Evolutionary conservation across 2,329 filamentous ascomycete species (phyloP).

Genomic region (Pseudocercospora ulei): DNA sequence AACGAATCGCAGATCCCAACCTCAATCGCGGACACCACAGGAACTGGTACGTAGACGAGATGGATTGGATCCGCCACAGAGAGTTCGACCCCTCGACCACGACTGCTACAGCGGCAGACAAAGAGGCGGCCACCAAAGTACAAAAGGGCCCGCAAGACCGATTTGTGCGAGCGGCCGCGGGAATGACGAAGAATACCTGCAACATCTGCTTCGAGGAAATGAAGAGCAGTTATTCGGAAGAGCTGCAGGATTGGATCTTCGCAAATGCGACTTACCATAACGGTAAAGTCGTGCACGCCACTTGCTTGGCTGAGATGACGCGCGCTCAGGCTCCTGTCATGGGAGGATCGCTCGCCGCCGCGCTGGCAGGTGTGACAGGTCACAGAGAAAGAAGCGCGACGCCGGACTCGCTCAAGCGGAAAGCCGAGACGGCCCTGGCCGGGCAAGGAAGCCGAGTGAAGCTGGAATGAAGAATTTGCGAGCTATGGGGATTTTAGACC

Average conservation of each 20-base stretch:
- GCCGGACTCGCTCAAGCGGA: conserved; percentile 32
- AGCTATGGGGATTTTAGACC: no score
- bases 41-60: conserved; percentile 88
- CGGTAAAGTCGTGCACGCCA: conserved; percentile 75
- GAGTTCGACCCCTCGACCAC: conserved; percentile 59
- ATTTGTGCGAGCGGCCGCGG: conserved; percentile 75
- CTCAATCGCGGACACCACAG: conserved; percentile 72
- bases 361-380: conserved; percentile 22
- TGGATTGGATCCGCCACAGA: conserved; percentile 80
- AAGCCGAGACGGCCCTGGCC: conserved; percentile 29
- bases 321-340: conserved; percentile 39
- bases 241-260: conserved; percentile 95
- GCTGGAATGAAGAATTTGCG: conserved; percentile 16
- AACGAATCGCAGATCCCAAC: conserved; percentile 74
- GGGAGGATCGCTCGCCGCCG: conserved; percentile 12
- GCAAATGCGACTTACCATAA: conserved; percentile 74
- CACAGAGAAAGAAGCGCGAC: conserved; percentile 32
- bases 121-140: conserved; percentile 36
- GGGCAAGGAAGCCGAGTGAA: conserved; percentile 23
- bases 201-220: conserved; percentile 95
- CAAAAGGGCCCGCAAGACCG: conserved; percentile 53
- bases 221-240: conserved; percentile 81
- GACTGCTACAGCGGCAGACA: conserved; percentile 37
- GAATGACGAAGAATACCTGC: conserved; percentile 65
- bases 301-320: conserved; percentile 73